Evolutionary conservation across 176 grass and related monocot species (phyloP).

Genomic region (Musa beccarii): DNA sequence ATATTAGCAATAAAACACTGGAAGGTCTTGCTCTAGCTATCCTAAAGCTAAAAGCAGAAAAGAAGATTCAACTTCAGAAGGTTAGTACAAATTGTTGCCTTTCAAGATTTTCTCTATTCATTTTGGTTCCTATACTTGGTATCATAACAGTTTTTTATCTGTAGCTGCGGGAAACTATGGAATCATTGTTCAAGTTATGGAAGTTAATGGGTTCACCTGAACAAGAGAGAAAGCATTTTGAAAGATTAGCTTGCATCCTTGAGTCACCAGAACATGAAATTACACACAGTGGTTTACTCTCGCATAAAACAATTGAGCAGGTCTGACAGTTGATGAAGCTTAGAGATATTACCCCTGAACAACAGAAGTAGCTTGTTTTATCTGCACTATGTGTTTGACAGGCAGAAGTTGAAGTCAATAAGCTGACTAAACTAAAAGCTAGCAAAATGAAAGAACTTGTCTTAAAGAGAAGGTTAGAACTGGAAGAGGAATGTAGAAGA

Average conservation of each 20-base stretch:
- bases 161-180: conserved; percentile 75
- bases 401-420: conserved; percentile 65
- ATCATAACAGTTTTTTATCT: conserved; percentile 8
- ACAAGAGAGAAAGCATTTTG: conserved; percentile 61
- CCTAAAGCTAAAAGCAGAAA: conserved; percentile 61
- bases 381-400: conserved; percentile 28
- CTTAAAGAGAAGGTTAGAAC: conserved; percentile 63
- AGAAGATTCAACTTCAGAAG: conserved; percentile 65
- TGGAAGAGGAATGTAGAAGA: conserved; percentile 83
- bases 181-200: conserved; percentile 73
- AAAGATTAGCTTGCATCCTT: conserved; percentile 49
- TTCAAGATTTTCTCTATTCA: conserved; percentile 10
- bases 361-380: neutral
- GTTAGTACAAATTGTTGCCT: conserved; percentile 24
- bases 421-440: conserved; percentile 69
- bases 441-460: conserved; percentile 83
- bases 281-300: conserved; percentile 48
- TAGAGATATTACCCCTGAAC: neutral
- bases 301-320: conserved; percentile 65
- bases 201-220: conserved; percentile 85
- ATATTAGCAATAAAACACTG: conserved; percentile 70
- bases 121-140: neutral
- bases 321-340: conserved; percentile 26
- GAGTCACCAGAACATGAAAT: conserved; percentile 61
- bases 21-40: conserved; percentile 62